A percentile compares a stretch with the other conserved stretches of the same genome.
Conservation (phyloP, 2,329 filamentous ascomycete genomes). For the Fusarium sp. region DNA sequence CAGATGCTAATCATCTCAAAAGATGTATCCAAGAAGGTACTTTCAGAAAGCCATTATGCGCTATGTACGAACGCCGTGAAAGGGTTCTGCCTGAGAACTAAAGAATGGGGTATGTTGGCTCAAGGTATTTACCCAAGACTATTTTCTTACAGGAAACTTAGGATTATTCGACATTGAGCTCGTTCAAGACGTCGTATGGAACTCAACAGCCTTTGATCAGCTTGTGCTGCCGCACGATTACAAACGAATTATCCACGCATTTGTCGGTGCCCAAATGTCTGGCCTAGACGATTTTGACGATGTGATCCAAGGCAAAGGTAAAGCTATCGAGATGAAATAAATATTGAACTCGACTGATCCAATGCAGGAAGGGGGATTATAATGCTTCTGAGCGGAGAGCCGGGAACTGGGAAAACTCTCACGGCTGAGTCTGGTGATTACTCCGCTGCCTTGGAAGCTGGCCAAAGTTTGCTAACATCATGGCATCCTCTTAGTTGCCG, state of each 20-base stretch:
- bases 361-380: not conserved
- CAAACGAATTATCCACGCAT: slow-evolving; percentile 12
- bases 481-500: not conserved
- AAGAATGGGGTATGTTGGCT: slow-evolving; percentile 7
- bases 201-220: slow-evolving; percentile 2
- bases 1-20: not conserved
- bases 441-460: rapidly evolving
- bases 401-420: slow-evolving; percentile 14
- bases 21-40: not conserved
- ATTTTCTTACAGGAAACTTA: not conserved
- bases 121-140: not conserved
- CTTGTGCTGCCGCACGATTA: slow-evolving; percentile 5
- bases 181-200: not conserved
- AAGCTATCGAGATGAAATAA: not conserved
- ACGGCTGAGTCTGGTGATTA: slow-evolving; percentile 11
- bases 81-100: slow-evolving; percentile 6
- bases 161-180: slow-evolving; percentile 1
- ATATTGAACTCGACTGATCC: not conserved
- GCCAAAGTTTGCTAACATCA: not conserved
- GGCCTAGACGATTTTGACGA: slow-evolving; percentile 11
- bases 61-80: not conserved
- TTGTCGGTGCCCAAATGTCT: slow-evolving; percentile 1
- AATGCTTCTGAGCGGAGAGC: slow-evolving; percentile 15
- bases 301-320: slow-evolving; percentile 6
- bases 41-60: not conserved